Conservation (phyloP, 225 moss, liverwort and hornwort genomes). For the Sphagnum tenellum region DNA sequence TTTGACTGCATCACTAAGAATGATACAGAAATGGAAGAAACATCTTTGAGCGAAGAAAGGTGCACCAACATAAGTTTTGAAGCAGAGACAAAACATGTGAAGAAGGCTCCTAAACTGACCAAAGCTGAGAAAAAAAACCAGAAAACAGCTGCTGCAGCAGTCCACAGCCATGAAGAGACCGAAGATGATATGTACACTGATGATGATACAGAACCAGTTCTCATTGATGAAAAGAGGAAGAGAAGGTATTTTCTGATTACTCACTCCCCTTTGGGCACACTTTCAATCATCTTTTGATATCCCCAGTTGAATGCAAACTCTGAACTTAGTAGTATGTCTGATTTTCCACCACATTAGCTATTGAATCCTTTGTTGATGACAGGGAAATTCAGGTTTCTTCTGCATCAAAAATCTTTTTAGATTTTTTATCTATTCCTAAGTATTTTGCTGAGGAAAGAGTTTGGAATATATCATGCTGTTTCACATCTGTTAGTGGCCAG, state of each 20-base stretch:
- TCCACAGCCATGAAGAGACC: constrained; percentile 11
- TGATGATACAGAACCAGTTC: constrained; percentile 4
- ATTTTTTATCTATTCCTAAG: no score
- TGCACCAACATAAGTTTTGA: background rate
- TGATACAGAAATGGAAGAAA: background rate
- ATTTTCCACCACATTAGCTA: no score
- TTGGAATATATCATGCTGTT: no score
- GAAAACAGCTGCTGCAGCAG: constrained; percentile 20
- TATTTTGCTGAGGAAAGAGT: no score
- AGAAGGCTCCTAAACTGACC: background rate
- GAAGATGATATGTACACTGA: constrained; percentile 31
- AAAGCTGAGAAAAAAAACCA: constrained; percentile 9
- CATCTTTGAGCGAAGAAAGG: background rate
- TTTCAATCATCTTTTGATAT: no score
- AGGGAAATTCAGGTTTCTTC: no score
- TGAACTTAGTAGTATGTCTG: no score
- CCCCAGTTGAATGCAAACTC: no score
- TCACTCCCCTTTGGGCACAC: background rate
- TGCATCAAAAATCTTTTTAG: no score
- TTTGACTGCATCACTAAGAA: no score
- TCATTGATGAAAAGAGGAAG: constrained; percentile 46
- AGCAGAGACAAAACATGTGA: background rate
- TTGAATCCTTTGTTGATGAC: no score
- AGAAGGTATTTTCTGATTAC: constrained; percentile 18
- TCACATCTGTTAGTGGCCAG: no score